A percentile compares a stretch with the other conserved stretches of the same genome.
Evolutionary conservation across 257 asterid species (phyloP).

Genomic region (Ocimum tenuiflorum): DNA sequence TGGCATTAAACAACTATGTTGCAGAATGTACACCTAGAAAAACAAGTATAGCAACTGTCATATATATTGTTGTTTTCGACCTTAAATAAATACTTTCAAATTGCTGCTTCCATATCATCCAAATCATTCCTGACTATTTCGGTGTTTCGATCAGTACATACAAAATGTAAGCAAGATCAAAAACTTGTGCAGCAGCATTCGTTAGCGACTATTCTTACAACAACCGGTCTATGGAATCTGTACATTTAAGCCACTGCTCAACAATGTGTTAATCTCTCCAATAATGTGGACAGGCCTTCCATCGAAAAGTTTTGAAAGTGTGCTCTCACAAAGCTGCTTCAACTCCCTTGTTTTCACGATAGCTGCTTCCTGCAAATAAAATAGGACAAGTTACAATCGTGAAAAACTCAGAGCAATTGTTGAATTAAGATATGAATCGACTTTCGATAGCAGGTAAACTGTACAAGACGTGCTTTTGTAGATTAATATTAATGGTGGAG

Average conservation of each 20-base stretch:
- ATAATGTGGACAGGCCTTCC: conserved; percentile 81
- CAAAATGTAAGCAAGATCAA: neutral
- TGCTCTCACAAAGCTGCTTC: conserved; percentile 69
- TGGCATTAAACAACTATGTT: too few relatives aligned
- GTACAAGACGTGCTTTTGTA: too few relatives aligned
- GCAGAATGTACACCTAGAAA: too few relatives aligned
- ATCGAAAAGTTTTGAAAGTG: conserved; percentile 66
- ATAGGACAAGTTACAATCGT: neutral
- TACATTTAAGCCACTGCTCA: conserved; percentile 45
- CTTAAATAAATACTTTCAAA: too few relatives aligned
- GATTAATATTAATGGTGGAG: too few relatives aligned
- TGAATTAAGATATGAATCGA: neutral
- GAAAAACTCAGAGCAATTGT: neutral
- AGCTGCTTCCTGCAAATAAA: conserved; percentile 59
- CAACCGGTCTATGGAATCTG: conserved; percentile 18
- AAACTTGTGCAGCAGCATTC: neutral
- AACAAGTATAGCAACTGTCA: too few relatives aligned
- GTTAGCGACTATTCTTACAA: conserved; percentile 5
- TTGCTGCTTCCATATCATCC: too few relatives aligned
- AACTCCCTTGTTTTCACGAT: conserved; percentile 60
- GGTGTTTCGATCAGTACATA: too few relatives aligned
- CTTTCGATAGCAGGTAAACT: neutral
- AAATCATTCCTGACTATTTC: too few relatives aligned
- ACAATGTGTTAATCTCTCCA: conserved; percentile 75
- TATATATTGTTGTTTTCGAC: too few relatives aligned